A percentile compares a stretch with the other conserved stretches of the same genome.
Evolutionary conservation across 768 basidiomycete genomes (phyloP).

Genomic region (Boletus subparvulus): DNA sequence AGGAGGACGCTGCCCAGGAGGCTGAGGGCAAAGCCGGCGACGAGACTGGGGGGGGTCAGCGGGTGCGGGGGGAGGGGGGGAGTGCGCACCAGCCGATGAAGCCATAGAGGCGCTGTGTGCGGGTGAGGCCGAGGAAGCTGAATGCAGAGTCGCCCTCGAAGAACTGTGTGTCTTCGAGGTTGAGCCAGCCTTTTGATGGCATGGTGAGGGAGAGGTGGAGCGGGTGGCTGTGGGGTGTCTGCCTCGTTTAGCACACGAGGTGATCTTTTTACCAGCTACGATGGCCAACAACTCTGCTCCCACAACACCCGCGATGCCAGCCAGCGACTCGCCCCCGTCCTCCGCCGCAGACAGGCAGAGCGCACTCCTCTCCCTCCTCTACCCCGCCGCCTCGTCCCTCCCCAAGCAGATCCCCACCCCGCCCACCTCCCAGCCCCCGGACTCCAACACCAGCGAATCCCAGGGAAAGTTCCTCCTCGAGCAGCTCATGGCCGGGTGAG

Average conservation of each 20-base stretch:
- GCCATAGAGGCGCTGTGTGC: conserved; percentile 81
- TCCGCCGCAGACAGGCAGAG: conserved; percentile 67
- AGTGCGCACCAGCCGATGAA: conserved; percentile 73
- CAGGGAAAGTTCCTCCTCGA: conserved; percentile 77
- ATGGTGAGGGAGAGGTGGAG: not conserved
- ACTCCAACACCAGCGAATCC: conserved; percentile 53
- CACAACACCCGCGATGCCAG: conserved; percentile 42
- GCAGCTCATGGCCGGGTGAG: conserved; percentile 80
- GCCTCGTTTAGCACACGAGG: conserved; percentile 34
- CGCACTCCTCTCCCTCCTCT: conserved; percentile 69
- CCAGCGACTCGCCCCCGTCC: conserved; percentile 36
- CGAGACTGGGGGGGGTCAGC: conserved; percentile 47
- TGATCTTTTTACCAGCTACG: not conserved
- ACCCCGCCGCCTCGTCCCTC: conserved; percentile 45
- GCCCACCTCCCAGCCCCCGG: conserved; percentile 51
- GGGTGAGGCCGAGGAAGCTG: conserved; percentile 72
- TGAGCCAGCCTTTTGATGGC: conserved; percentile 78
- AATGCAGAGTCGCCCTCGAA: conserved; percentile 92
- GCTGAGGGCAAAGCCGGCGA: conserved; percentile 75
- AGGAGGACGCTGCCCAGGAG: conserved; percentile 76
- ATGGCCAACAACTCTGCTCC: conserved; percentile 40
- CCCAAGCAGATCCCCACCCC: conserved; percentile 22
- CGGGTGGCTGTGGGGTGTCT: conserved; percentile 8
- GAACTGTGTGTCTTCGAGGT: conserved; percentile 82
- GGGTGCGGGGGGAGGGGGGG: not conserved